These are phyloP conservation scores for Phytophthora podocarpi DNA, from an alignment of 352 stramenopile species.

Conservation along the genomic window DNA sequence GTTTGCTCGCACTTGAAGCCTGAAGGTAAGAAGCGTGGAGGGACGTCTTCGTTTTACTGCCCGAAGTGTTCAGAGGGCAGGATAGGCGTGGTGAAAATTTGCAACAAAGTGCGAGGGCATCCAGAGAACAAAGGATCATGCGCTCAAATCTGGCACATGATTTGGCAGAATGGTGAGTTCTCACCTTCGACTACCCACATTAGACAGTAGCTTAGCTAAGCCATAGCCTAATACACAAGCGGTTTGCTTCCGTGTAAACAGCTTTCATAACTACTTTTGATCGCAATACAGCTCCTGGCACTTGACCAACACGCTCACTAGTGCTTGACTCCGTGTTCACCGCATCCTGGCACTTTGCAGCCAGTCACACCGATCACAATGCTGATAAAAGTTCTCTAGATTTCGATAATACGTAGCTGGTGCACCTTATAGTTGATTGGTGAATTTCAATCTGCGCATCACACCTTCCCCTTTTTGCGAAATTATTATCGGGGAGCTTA, in stretches of 20 bases:
- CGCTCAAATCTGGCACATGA: constrained; percentile 23
- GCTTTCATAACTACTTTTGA: no score
- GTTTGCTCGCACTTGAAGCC: constrained; percentile 20
- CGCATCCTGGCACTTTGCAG: no score
- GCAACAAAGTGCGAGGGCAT: constrained; percentile 18
- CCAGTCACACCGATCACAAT: no score
- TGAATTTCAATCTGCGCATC: not conserved
- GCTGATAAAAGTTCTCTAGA: no score
- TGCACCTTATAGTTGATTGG: not conserved
- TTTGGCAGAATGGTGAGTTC: constrained; percentile 27
- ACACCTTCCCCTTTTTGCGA: not conserved
- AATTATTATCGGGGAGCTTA: constrained; percentile 12
- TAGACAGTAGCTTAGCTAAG: constrained; percentile 2
- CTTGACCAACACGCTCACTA: no score
- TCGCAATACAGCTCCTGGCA: no score
- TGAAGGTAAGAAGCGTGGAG: not conserved
- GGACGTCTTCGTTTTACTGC: constrained; percentile 12
- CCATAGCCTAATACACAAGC: no score
- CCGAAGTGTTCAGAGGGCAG: constrained; percentile 6
- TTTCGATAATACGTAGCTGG: not conserved
- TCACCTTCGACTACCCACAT: not conserved
- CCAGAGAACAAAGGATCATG: constrained; percentile 13
- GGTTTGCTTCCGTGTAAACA: no score
- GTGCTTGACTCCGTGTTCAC: no score
- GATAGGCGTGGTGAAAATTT: not conserved